Percentiles rank a stretch among this genome's conserved stretches.
Evolutionary conservation across 2,329 filamentous ascomycete species (phyloP).

Genomic region (Scedosporium dehoogii): DNA sequence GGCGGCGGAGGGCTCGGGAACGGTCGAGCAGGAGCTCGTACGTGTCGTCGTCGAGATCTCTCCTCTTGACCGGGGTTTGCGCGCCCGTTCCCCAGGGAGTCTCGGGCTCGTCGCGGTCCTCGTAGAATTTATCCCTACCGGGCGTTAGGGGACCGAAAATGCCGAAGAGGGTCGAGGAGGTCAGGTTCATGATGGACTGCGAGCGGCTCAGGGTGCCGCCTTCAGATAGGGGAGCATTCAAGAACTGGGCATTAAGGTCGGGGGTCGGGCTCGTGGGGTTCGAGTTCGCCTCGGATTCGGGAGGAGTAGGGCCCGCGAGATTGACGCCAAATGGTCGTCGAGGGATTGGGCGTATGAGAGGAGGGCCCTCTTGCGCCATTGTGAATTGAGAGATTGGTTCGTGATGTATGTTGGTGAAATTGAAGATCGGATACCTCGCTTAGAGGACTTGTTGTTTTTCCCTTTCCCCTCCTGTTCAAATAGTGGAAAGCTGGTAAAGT

Average conservation of each 20-base stretch:
- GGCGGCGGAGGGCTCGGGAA: slow-evolving; percentile 19
- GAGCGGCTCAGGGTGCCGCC: slow-evolving; percentile 35
- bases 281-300: slow-evolving; percentile 23
- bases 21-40: slow-evolving; percentile 33
- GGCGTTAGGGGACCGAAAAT: slow-evolving; percentile 70
- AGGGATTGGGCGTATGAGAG: slow-evolving; percentile 59
- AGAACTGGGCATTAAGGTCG: slow-evolving; percentile 29
- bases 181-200: slow-evolving; percentile 76
- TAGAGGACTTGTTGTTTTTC: neutral
- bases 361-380: slow-evolving; percentile 25
- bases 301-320: slow-evolving; percentile 33
- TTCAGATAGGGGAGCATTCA: slow-evolving; percentile 12
- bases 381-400: neutral
- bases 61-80: slow-evolving; percentile 49
- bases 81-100: slow-evolving; percentile 75
- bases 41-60: slow-evolving; percentile 32
- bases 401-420: neutral
- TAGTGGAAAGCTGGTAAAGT: neutral
- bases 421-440: too few species aligned
- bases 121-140: slow-evolving; percentile 32
- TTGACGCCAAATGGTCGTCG: slow-evolving; percentile 60
- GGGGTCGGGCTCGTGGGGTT: slow-evolving; percentile 27
- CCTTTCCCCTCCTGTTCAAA: neutral
- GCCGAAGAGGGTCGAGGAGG: slow-evolving; percentile 78
- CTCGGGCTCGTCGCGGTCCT: slow-evolving; percentile 40